Percentiles rank a stretch among this genome's conserved stretches.
Conservation (phyloP, 2,329 filamentous ascomycete species). For the Botrytis aclada region DNA sequence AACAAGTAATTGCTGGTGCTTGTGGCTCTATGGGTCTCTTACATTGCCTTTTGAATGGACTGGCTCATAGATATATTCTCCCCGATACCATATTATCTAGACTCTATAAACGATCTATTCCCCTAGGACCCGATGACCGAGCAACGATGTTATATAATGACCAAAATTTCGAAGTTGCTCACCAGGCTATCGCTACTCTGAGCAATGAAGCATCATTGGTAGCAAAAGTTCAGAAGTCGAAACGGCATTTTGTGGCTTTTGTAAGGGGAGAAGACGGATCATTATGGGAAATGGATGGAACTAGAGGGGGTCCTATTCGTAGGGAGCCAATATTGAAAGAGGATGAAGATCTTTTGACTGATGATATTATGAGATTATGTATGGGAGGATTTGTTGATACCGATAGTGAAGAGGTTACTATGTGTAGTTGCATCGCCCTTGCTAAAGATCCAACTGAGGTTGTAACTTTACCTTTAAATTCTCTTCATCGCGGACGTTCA, state of each 20-base stretch:
- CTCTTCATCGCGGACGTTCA: neutral
- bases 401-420: slow-evolving; percentile 30
- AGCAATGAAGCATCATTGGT: slow-evolving; percentile 76
- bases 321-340: slow-evolving; percentile 49
- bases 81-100: slow-evolving; percentile 59
- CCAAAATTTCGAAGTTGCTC: slow-evolving; percentile 70
- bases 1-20: slow-evolving; percentile 89
- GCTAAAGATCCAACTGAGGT: neutral
- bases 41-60: slow-evolving; percentile 78
- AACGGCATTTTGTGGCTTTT: slow-evolving; percentile 95
- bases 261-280: slow-evolving; percentile 70
- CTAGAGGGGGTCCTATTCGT: slow-evolving; percentile 63
- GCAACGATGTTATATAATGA: slow-evolving; percentile 76
- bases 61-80: slow-evolving; percentile 56
- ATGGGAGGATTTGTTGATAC: slow-evolving; percentile 38
- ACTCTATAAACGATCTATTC: slow-evolving; percentile 56
- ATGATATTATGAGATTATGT: slow-evolving; percentile 71
- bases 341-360: slow-evolving; percentile 70
- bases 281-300: slow-evolving; percentile 68
- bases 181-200: slow-evolving; percentile 69
- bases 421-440: slow-evolving; percentile 36
- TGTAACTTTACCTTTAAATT: neutral
- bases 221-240: slow-evolving; percentile 62
- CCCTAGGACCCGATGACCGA: slow-evolving; percentile 62
- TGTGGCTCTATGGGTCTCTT: slow-evolving; percentile 88